Conservation (phyloP, 495 filamentous ascomycete species). For the Neurospora terricola region DNA sequence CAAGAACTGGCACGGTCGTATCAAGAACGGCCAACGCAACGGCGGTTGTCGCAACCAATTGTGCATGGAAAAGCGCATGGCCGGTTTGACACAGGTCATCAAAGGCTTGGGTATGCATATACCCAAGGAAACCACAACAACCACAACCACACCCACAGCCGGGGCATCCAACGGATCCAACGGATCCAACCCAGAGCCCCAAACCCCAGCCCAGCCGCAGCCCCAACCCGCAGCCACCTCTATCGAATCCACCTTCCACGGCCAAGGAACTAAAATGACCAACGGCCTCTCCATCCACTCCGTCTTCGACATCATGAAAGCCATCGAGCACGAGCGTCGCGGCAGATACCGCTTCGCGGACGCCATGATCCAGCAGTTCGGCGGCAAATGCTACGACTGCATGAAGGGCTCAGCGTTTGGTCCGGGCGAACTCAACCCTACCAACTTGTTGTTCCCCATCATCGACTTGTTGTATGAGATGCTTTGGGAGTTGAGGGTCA, state of each 20-base stretch:
- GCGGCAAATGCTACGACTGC: constrained; percentile 2
- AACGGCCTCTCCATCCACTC: neutral
- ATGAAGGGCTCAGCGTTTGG: neutral
- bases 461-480: constrained; percentile 4
- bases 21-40: neutral
- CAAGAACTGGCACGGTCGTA: neutral
- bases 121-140: neutral
- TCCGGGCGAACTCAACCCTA: neutral
- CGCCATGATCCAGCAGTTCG: neutral
- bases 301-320: neutral
- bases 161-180: neutral
- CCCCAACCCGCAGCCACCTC: neutral
- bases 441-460: constrained; percentile 7
- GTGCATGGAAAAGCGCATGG: neutral
- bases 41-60: neutral
- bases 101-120: neutral
- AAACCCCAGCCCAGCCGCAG: neutral
- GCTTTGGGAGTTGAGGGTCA: neutral
- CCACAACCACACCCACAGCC: neutral
- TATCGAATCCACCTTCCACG: neutral
- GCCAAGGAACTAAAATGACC: neutral
- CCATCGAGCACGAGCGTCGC: neutral
- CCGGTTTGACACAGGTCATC: neutral
- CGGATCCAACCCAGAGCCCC: neutral
- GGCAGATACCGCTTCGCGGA: neutral